Evolutionary conservation across 805 yeast species (phyloP), one percentile per base, ranked within the genome.

Genomic region (Candida manassasensis): DNA sequence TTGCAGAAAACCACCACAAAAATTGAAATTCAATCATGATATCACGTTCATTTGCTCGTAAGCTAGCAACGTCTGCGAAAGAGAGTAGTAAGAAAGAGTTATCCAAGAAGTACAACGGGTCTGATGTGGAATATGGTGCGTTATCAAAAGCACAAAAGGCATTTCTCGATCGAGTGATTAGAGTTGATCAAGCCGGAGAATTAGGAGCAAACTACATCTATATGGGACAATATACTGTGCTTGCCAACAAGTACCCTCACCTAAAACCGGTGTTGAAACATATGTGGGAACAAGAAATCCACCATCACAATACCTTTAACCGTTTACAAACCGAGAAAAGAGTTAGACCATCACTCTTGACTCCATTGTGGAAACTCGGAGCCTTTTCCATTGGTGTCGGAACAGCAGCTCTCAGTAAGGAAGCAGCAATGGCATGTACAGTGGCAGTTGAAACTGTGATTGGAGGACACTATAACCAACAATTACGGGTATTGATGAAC

Each of bases 371-470:
- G 98, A 88, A 84, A 55, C 59, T 75, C 0, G 97, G 97, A 3
- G 97, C 98, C 0, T 69, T 83, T 33, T 79, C 80, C 0, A 69
- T 93, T 66, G 98, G 98, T 3, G 77, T 78, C 1, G 83, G 81
- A 1, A 93, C 97, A 0, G 97, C 96, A 0, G 48, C 84, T 36
- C 60, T 88, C 43, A 82, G 96, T 12, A 86, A 87, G 52, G 96
- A 90, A 55, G 97, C 96, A 2, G 97, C 98, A 2, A 93, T 93
- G 98, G 97, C 98, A 1, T 93, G 98, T 57, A 93, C 98, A 0
- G 97, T 89, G 41, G 97, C 97, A 0, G 97, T 93, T 2, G 98
- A 93, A 59, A 93, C 98, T 0, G 97, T 93, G 4, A 93, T 93
- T 56, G 98, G 98, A 2, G 84, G 85, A 2, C 98, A 93, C 56